These are phyloP conservation scores for Aspergillus sp. DNA, from an alignment of 2,329 filamentous ascomycete genomes.

Conservation along the genomic window DNA sequence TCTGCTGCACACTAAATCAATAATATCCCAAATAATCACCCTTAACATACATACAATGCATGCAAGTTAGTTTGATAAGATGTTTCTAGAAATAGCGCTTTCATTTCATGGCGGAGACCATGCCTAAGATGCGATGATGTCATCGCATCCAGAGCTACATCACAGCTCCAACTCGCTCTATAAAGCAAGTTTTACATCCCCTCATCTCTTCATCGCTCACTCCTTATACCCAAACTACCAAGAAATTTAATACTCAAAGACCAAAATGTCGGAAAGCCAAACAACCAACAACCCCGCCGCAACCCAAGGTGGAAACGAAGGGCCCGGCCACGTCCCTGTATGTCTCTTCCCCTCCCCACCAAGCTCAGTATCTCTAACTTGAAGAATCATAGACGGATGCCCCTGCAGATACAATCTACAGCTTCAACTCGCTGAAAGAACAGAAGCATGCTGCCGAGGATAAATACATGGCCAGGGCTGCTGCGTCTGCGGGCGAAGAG, in stretches of 20 bases:
- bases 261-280: not conserved
- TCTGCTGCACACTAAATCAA: too few species aligned
- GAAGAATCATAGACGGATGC: conserved; percentile 17
- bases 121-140: not conserved
- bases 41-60: too few species aligned
- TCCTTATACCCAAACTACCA: not conserved
- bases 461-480: conserved; percentile 19
- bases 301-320: conserved; percentile 15
- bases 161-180: not conserved
- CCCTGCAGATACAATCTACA: conserved; percentile 26
- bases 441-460: conserved; percentile 28
- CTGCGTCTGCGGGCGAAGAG: conserved; percentile 7
- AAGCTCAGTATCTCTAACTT: not conserved
- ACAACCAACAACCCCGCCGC: not conserved
- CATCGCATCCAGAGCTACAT: not conserved
- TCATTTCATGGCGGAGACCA: too few species aligned
- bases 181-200: not conserved
- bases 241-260: not conserved
- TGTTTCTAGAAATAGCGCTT: not conserved
- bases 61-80: too few species aligned
- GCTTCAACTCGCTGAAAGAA: conserved; percentile 27
- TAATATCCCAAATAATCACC: too few species aligned
- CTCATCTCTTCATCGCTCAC: not conserved
- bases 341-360: not conserved
- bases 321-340: conserved; percentile 28